Evolutionary conservation across 257 asterid species (phyloP).

Genomic region (Jasminum sambac): DNA sequence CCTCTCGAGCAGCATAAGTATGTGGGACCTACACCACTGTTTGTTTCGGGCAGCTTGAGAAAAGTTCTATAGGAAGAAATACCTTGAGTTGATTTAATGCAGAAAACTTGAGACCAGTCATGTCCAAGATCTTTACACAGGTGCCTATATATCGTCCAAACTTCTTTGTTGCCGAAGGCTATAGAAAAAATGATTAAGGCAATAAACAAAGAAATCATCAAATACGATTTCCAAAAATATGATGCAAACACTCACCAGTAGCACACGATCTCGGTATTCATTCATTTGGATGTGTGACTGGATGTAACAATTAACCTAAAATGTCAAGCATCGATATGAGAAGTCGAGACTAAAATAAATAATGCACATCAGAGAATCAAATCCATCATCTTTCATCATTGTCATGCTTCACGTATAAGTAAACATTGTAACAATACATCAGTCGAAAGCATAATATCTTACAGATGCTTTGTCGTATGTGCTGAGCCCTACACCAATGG

Average conservation of each 20-base stretch:
- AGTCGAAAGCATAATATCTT: slow-evolving; percentile 34
- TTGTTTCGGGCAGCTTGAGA: no score
- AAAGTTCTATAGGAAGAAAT: slow-evolving; percentile 3
- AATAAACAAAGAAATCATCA: background rate
- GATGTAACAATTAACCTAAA: slow-evolving; percentile 74
- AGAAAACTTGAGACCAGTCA: slow-evolving; percentile 89
- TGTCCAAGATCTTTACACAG: slow-evolving; percentile 86
- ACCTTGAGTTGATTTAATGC: slow-evolving; percentile 90
- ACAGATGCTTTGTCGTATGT: slow-evolving; percentile 82
- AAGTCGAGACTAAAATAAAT: slow-evolving; percentile 1
- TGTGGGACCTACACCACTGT: no score
- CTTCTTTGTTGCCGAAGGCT: slow-evolving; percentile 80
- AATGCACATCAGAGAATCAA: background rate
- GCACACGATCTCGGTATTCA: slow-evolving; percentile 89
- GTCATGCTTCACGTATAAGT: background rate
- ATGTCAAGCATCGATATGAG: slow-evolving; percentile 13
- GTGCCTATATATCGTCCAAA: slow-evolving; percentile 61
- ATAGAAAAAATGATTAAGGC: slow-evolving; percentile 21
- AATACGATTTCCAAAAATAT: background rate
- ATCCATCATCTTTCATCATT: background rate
- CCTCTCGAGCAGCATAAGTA: no score
- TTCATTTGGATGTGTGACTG: slow-evolving; percentile 98
- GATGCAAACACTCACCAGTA: slow-evolving; percentile 59
- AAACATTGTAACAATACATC: no score
- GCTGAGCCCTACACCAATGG: slow-evolving; percentile 83